These are phyloP conservation scores for Nakazawaea holstii DNA, from an alignment of 805 yeast genomes.

Conservation along the genomic window DNA sequence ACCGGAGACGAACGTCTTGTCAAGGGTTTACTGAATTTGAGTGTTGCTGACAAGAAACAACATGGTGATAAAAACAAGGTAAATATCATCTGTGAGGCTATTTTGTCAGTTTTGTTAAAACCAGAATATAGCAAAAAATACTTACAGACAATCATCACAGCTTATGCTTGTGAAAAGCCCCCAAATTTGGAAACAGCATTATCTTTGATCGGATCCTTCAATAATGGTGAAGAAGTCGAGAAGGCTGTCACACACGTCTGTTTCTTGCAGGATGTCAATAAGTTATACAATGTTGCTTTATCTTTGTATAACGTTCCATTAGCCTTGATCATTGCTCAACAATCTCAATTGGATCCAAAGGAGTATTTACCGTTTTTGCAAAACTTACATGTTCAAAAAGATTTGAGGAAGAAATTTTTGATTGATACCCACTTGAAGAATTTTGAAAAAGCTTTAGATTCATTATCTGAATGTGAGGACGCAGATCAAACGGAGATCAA, in stretches of 20 bases:
- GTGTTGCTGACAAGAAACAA: not conserved
- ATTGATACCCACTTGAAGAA: conserved; percentile 77
- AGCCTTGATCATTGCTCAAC: conserved; percentile 84
- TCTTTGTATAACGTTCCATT: conserved; percentile 78
- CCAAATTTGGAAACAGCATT: conserved; percentile 79
- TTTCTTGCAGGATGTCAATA: conserved; percentile 84
- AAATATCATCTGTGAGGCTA: conserved; percentile 69
- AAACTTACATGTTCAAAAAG: conserved; percentile 61
- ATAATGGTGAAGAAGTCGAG: conserved; percentile 42
- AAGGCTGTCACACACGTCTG: conserved; percentile 77
- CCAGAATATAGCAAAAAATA: conserved; percentile 52
- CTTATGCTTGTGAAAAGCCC: conserved; percentile 88
- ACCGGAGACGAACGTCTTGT: conserved; percentile 16
- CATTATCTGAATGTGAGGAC: conserved; percentile 48
- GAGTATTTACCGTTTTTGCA: conserved; percentile 93
- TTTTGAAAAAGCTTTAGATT: conserved; percentile 60
- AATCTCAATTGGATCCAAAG: conserved; percentile 96
- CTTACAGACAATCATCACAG: conserved; percentile 78
- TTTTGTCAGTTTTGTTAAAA: conserved; percentile 50
- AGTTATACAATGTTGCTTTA: conserved; percentile 72
- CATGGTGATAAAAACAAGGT: conserved; percentile 37
- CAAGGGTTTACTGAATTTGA: conserved; percentile 1
- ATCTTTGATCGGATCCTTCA: conserved; percentile 48
- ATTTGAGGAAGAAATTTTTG: conserved; percentile 61
- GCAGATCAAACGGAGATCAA: conserved; percentile 50